Conservation (phyloP, 371 early-diverging fungal species). For the Mortierella sp. region DNA sequence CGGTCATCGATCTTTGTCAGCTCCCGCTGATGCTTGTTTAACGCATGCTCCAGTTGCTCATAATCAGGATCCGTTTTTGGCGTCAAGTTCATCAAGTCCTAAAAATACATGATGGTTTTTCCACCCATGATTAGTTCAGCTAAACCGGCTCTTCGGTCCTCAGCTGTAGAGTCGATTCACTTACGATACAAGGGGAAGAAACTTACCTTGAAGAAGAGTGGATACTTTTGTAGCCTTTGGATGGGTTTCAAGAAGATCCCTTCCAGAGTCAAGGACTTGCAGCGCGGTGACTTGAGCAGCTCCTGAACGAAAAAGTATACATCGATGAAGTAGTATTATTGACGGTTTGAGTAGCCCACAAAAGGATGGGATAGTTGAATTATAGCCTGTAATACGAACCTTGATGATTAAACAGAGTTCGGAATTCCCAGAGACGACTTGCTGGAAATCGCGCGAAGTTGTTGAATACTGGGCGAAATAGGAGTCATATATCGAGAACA, state of each 20-base stretch:
- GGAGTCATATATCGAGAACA: constrained; percentile 52
- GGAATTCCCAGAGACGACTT: constrained; percentile 26
- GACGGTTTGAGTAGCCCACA: too few relatives aligned
- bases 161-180: too few relatives aligned
- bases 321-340: neutral
- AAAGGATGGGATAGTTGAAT: neutral
- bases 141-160: too few relatives aligned
- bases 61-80: constrained; percentile 32
- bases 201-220: constrained; percentile 49
- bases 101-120: too few relatives aligned
- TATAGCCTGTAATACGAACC: neutral
- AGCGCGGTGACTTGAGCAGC: constrained; percentile 33
- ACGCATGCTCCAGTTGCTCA: constrained; percentile 21
- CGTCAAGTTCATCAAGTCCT: constrained; percentile 48
- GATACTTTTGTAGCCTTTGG: constrained; percentile 51
- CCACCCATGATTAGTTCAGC: too few relatives aligned
- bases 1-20: constrained; percentile 52
- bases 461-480: constrained; percentile 51
- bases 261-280: constrained; percentile 44
- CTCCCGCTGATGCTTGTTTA: constrained; percentile 36
- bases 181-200: neutral
- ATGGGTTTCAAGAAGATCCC: constrained; percentile 52
- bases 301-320: constrained; percentile 9
- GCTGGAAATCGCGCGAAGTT: constrained; percentile 42
- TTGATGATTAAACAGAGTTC: constrained; percentile 39